These are phyloP conservation scores for Parascedosporium putredinis DNA, from an alignment of 2,329 filamentous ascomycete genomes.

Conservation along the genomic window DNA sequence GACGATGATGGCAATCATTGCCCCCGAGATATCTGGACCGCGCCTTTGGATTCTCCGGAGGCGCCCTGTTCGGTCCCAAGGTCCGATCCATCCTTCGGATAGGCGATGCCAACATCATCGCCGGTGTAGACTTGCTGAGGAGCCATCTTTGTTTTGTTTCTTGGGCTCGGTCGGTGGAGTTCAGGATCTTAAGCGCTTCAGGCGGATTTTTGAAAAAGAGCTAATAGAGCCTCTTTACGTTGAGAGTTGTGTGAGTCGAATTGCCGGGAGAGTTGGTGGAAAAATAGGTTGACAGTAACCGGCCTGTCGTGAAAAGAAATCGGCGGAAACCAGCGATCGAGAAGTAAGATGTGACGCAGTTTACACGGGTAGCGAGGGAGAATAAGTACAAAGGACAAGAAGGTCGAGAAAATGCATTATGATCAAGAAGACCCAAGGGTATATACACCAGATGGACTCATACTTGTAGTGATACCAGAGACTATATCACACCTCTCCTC, in stretches of 20 bases:
- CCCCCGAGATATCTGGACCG: constrained; percentile 55
- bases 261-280: background rate
- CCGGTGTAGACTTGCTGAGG: constrained; percentile 5
- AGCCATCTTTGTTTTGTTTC: background rate
- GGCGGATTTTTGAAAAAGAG: no score
- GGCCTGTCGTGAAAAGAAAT: constrained; percentile 1
- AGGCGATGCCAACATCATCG: constrained; percentile 6
- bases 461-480: background rate
- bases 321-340: background rate
- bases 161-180: no score
- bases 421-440: constrained; percentile 2
- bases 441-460: constrained; percentile 5
- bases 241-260: background rate
- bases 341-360: background rate
- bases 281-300: background rate
- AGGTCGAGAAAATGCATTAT: background rate
- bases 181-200: no score
- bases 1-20: constrained; percentile 63
- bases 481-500: background rate
- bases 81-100: constrained; percentile 5
- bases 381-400: background rate
- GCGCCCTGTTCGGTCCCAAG: constrained; percentile 50
- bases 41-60: constrained; percentile 48
- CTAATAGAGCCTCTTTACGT: no score
- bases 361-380: background rate